These are phyloP conservation scores for Neonectria hederae DNA, from an alignment of 2,329 filamentous ascomycete genomes.

Conservation along the genomic window DNA sequence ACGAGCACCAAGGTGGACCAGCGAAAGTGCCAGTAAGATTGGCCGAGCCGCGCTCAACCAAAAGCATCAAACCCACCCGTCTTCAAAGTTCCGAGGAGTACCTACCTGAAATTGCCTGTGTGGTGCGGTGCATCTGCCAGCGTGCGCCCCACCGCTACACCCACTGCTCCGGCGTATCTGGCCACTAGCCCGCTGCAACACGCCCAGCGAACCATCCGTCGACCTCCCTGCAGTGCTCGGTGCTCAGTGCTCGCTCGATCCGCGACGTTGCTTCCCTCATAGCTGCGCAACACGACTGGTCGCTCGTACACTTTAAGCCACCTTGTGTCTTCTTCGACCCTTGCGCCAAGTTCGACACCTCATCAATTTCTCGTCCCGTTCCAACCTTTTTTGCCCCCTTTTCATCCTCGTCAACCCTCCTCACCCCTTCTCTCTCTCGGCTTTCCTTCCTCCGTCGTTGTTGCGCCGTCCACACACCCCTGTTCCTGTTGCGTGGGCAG, in stretches of 20 bases:
- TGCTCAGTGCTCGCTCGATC: slow-evolving; percentile 36
- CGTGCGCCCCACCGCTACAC: slow-evolving; percentile 26
- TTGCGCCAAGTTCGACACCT: slow-evolving; percentile 39
- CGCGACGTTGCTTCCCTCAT: slow-evolving; percentile 43
- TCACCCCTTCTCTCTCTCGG: slow-evolving; percentile 7
- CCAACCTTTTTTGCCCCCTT: slow-evolving; percentile 32
- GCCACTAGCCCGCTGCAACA: neutral
- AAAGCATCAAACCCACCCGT: slow-evolving; percentile 11
- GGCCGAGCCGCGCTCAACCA: slow-evolving; percentile 11
- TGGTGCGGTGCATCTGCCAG: slow-evolving; percentile 3
- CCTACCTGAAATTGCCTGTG: slow-evolving; percentile 8
- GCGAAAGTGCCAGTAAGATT: slow-evolving; percentile 23
- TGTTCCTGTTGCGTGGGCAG: slow-evolving; percentile 27
- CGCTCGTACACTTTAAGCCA: slow-evolving; percentile 43
- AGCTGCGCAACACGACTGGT: slow-evolving; percentile 42
- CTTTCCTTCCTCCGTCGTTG: slow-evolving; percentile 4
- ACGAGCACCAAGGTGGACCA: slow-evolving; percentile 17
- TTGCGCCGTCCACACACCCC: slow-evolving; percentile 25
- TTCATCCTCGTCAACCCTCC: slow-evolving; percentile 24
- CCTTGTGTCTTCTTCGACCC: slow-evolving; percentile 45
- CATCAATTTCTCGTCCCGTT: slow-evolving; percentile 28
- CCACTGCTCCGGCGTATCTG: slow-evolving; percentile 30
- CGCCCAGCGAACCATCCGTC: slow-evolving; percentile 33
- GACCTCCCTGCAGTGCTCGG: slow-evolving; percentile 40
- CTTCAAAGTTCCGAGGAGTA: neutral